Evolutionary conservation across 371 early-diverging fungal genomes (phyloP).

Genomic region (Mortierella sp.): DNA sequence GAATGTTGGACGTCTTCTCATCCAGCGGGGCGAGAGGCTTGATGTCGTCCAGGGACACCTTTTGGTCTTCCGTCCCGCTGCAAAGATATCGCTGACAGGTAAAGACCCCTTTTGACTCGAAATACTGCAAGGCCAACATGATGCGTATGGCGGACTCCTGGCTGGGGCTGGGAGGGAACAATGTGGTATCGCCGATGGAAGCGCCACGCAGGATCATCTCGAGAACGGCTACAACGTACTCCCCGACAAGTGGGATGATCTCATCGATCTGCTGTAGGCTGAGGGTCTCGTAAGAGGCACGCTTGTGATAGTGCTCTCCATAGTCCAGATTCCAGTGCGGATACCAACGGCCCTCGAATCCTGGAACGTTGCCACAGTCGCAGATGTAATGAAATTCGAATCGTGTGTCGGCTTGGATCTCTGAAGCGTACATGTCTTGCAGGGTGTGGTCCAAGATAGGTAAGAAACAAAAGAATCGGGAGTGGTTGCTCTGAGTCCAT

Average conservation of each 20-base stretch:
- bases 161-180: slow-evolving; percentile 11
- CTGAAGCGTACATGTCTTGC: not conserved
- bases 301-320: not conserved
- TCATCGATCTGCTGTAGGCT: not conserved
- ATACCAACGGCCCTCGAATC: slow-evolving; percentile 11
- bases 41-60: not conserved
- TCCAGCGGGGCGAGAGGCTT: not conserved
- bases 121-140: not conserved
- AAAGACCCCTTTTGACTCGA: slow-evolving; percentile 1
- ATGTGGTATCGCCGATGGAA: not conserved
- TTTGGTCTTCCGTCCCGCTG: too few species aligned
- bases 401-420: not conserved
- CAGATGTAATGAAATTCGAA: slow-evolving; percentile 33
- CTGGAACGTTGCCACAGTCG: slow-evolving; percentile 36
- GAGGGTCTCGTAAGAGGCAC: slow-evolving; percentile 12
- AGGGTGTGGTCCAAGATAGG: slow-evolving; percentile 4
- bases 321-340: slow-evolving; percentile 28
- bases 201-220: slow-evolving; percentile 37
- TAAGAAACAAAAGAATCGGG: slow-evolving; percentile 36
- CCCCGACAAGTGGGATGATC: slow-evolving; percentile 14
- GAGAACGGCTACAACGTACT: slow-evolving; percentile 32
- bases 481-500: slow-evolving; percentile 27
- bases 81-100: not conserved
- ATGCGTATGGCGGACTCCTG: slow-evolving; percentile 7
- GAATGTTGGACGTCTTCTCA: slow-evolving; percentile 3